Base-by-base conservation (phyloP, 345 rosid species). In the Turnera subulata region DNA sequence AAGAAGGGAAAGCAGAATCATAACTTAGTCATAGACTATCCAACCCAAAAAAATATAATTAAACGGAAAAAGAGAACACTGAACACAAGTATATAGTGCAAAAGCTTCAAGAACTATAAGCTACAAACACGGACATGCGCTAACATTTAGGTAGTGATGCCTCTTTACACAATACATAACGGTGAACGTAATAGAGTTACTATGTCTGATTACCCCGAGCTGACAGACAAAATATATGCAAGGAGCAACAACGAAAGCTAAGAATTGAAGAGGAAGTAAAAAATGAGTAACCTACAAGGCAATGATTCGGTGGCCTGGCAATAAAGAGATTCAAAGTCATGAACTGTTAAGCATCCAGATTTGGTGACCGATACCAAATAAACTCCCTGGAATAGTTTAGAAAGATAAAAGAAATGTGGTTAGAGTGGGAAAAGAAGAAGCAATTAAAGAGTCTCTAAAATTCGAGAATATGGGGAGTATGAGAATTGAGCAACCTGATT, bases 311-410 rank as follows among this genome's bases (percentile, higher is more conserved):
- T 71, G 59, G 82, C 68, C 29, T 78, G 82, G 70, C 89, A 79
- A 63, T 80, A 87, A 26, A 93, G 77, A 55, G 85, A 38, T 62
- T 93, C 97, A 79, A 85, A 89, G 64, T 89, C 97, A 81, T 89
- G 91, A 16, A 93, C 86, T 4, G 78, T 85, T 70, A 89, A 66
- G 82, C 99, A 89, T 53, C 97, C 91, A 1, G 86, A 67, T 76
- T 75, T 82, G 32, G 96, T 85, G 21, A 80, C 97, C 14, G 97
- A 83, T 21, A 72, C 97, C 64, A 87, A 45, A 66, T 87, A 89
- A 65, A 87, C 65, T 70, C 99, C 99, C 96, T 89, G 84, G 55
- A 72, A 69, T 19, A 63, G 39, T 16, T 10, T 22, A 20, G 4
- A 42, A 61, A 37, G 20, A 25, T 57, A 22, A 11, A 14, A 50